Conservation (phyloP, 768 basidiomycete genomes). For the Hydnomerulius pinastri region DNA sequence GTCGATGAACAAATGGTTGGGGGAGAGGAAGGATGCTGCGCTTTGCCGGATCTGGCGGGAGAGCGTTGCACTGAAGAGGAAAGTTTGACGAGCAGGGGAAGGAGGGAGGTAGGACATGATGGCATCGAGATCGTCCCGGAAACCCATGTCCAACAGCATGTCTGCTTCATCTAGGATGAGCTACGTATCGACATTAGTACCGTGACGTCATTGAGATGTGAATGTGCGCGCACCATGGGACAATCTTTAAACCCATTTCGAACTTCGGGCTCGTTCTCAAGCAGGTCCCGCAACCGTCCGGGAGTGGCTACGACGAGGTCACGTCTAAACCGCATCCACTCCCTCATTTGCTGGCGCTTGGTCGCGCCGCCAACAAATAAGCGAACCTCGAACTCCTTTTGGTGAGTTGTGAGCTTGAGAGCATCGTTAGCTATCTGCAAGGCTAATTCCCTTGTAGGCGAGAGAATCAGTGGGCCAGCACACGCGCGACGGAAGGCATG, state of each 20-base stretch:
- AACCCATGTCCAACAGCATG: slow-evolving; percentile 89
- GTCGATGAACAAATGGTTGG: slow-evolving; percentile 71
- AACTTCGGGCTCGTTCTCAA: slow-evolving; percentile 60
- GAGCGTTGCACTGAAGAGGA: slow-evolving; percentile 90
- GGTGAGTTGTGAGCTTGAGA: slow-evolving; percentile 58
- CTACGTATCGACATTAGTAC: slow-evolving; percentile 40
- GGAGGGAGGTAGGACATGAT: slow-evolving; percentile 66
- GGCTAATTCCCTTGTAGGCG: slow-evolving; percentile 88
- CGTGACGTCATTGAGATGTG: neutral
- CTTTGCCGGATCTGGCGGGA: slow-evolving; percentile 71
- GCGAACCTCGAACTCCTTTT: slow-evolving; percentile 65
- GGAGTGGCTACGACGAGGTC: slow-evolving; percentile 91
- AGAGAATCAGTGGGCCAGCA: slow-evolving; percentile 79
- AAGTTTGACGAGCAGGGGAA: slow-evolving; percentile 74
- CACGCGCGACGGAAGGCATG: slow-evolving; percentile 43
- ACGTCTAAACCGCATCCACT: slow-evolving; percentile 61
- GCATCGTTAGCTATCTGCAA: slow-evolving; percentile 90
- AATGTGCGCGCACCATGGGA: slow-evolving; percentile 50
- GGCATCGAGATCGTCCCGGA: slow-evolving; percentile 80
- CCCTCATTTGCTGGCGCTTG: slow-evolving; percentile 64
- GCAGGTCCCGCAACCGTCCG: slow-evolving; percentile 78
- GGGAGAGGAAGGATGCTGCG: slow-evolving; percentile 58
- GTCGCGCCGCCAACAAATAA: slow-evolving; percentile 78
- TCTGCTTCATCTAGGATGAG: slow-evolving; percentile 94
- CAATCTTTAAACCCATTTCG: slow-evolving; percentile 52